Percentiles rank a stretch among this genome's conserved stretches.
These are phyloP conservation scores for Hansenula lynferdii DNA, from an alignment of 1,139 yeast genomes.

Conservation along the genomic window DNA sequence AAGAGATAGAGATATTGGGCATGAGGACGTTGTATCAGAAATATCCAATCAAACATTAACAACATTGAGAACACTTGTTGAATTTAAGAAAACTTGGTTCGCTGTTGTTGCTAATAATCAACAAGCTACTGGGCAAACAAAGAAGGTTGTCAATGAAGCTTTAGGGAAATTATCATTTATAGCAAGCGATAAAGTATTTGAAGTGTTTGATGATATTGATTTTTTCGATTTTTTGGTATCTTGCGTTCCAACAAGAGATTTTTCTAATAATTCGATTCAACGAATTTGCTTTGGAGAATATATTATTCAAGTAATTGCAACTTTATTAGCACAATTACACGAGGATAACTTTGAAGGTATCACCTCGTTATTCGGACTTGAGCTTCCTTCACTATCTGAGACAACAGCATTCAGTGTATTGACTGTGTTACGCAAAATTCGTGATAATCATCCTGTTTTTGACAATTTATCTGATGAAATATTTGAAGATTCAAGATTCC, in stretches of 20 bases:
- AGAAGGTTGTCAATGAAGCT: slow-evolving; percentile 16
- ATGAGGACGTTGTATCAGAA: slow-evolving; percentile 45
- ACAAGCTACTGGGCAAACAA: slow-evolving; percentile 1
- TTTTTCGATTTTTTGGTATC: slow-evolving; percentile 49
- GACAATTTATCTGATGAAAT: slow-evolving; percentile 20
- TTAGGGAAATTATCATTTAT: slow-evolving; percentile 35
- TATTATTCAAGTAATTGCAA: slow-evolving; percentile 19
- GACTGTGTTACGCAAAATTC: slow-evolving; percentile 11
- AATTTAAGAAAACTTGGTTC: slow-evolving; percentile 30
- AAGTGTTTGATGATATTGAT: slow-evolving; percentile 38
- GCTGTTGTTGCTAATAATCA: slow-evolving; percentile 7
- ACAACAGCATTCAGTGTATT: slow-evolving; percentile 4
- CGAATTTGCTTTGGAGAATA: slow-evolving; percentile 33
- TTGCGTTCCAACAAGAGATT: slow-evolving; percentile 32
- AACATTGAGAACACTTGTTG: slow-evolving; percentile 50
- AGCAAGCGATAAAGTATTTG: slow-evolving; percentile 23
- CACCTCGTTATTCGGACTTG: slow-evolving; percentile 12
- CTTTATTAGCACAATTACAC: slow-evolving; percentile 16
- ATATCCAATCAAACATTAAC: slow-evolving; percentile 56
- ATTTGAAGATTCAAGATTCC: slow-evolving; percentile 18
- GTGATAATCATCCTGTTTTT: slow-evolving; percentile 22
- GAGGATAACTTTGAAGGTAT: slow-evolving; percentile 10
- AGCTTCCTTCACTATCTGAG: slow-evolving; percentile 8
- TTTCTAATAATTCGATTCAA: slow-evolving; percentile 36
- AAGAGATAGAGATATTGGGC: slow-evolving; percentile 45